Evolutionary conservation across 1,139 yeast species (phyloP), one percentile per base, ranked within the genome.

Genomic region (Yamadazyma triangularis): DNA sequence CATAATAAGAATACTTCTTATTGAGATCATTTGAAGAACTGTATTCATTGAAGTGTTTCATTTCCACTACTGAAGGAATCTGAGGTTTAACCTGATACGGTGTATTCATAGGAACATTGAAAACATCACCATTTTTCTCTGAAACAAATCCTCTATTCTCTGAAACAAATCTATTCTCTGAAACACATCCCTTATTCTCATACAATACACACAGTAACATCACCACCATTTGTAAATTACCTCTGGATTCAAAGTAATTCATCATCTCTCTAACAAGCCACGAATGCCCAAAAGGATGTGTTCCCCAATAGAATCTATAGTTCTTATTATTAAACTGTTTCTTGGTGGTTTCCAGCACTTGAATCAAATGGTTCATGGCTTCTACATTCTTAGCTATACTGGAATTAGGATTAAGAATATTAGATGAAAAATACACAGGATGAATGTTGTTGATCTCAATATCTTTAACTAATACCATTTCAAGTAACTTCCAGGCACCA

Each of bases 171-270:
- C n/a, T n/a, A n/a, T n/a, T n/a, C n/a, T n/a, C n/a, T n/a, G n/a
- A n/a, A 15, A 51, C 32, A 27, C 53, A 55, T 11, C 39, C 41
- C 10, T 50, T 37, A 37, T 71, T 68, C 35, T 74, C 79, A 43
- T 56, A 67, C 35, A 74, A 46, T 3, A 87, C 70, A 56, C 95
- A 86, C 2, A 93, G 77, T 50, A 88, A 58, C 85, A 85, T 82
- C 1, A 95, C 96, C 13, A 91, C 63, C 95, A 89, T 87, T 52
- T 89, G 97, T 14, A 86, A 60, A 47, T 89, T 83, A 3, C 79
- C 78, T 29, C 64, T 53, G 25, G 48, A 56, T 45, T 82, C 93
- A 48, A 81, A 88, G 44, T 81, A 79, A 1, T 58, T 52, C 49
- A 89, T 66, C 28, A 88, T 61, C 40, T 78, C 77, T 23, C 68